These are phyloP conservation scores for Xenosphaeropsis pyriputrescens DNA, from an alignment of 2,329 filamentous ascomycete species.

Conservation along the genomic window DNA sequence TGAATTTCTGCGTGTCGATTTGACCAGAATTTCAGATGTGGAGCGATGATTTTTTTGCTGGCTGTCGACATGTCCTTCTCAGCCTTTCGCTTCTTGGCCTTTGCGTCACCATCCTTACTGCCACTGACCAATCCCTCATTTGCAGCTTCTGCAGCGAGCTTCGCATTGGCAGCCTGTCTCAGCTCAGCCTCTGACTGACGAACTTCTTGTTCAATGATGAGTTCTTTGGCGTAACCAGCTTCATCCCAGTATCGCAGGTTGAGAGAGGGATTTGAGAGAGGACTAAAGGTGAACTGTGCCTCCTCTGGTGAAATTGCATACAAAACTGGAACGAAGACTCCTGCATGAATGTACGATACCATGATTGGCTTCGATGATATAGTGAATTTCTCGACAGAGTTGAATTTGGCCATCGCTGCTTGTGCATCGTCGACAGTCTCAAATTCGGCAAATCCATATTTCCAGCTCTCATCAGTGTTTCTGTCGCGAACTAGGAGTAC, in stretches of 20 bases:
- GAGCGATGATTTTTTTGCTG: conserved; percentile 36
- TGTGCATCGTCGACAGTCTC: conserved; percentile 61
- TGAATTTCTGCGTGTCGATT: conserved; percentile 56
- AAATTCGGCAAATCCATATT: conserved; percentile 78
- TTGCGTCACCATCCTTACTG: conserved; percentile 19
- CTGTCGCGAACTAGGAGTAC: conserved; percentile 66
- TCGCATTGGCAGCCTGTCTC: conserved; percentile 17
- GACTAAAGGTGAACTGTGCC: conserved; percentile 53
- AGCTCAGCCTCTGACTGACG: conserved; percentile 19
- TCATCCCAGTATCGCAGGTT: conserved; percentile 67
- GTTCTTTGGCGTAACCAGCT: conserved; percentile 54
- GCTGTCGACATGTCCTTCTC: conserved; percentile 25
- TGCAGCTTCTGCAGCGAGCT: conserved; percentile 19
- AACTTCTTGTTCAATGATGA: conserved; percentile 38
- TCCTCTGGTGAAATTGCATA: conserved; percentile 37
- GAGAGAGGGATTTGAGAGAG: conserved; percentile 51
- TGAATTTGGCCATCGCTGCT: conserved; percentile 58
- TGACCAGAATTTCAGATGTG: conserved; percentile 58
- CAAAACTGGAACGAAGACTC: conserved; percentile 66
- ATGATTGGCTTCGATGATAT: conserved; percentile 60
- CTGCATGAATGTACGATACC: conserved; percentile 67
- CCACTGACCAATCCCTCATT: conserved; percentile 20
- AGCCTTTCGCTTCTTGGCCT: conserved; percentile 39
- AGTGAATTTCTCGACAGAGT: conserved; percentile 59
- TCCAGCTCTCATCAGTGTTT: conserved; percentile 56